Percentiles rank a stretch among this genome's conserved stretches.
These are phyloP conservation scores for Rhizoclosmatium sp. DNA, from an alignment of 192 early-diverging fungal species.

Conservation along the genomic window DNA sequence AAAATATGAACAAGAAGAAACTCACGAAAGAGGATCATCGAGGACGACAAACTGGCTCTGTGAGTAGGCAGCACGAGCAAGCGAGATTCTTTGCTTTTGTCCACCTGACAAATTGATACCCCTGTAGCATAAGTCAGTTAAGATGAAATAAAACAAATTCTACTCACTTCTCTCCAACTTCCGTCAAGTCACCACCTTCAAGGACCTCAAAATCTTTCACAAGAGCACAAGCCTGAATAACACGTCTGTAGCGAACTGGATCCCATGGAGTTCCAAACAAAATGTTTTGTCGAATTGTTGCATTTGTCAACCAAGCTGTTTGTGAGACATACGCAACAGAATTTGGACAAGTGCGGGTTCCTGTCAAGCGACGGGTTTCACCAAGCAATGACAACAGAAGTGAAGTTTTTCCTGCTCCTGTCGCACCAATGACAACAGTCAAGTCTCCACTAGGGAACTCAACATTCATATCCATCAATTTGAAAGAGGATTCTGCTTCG, in stretches of 20 bases:
- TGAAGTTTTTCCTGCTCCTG: conserved; percentile 85
- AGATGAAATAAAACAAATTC: neutral
- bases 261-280: conserved; percentile 54
- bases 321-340: conserved; percentile 28
- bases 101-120: conserved; percentile 56
- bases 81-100: conserved; percentile 48
- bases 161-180: conserved; percentile 44
- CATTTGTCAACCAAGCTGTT: conserved; percentile 41
- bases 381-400: conserved; percentile 81
- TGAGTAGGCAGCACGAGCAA: conserved; percentile 79
- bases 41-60: conserved; percentile 56
- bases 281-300: conserved; percentile 77
- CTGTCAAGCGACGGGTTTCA: conserved; percentile 72
- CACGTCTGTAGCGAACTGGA: neutral
- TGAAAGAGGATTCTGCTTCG: neutral
- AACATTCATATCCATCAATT: conserved; percentile 55
- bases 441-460: conserved; percentile 60
- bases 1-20: neutral
- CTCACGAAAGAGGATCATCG: conserved; percentile 36
- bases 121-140: conserved; percentile 5
- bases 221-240: conserved; percentile 36
- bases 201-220: conserved; percentile 44
- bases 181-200: conserved; percentile 41
- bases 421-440: conserved; percentile 80
- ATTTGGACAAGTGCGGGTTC: conserved; percentile 29